phyloP scores from a whole-genome alignment of 192 early-diverging fungal species.

The Phycomyces nitens region DNA sequence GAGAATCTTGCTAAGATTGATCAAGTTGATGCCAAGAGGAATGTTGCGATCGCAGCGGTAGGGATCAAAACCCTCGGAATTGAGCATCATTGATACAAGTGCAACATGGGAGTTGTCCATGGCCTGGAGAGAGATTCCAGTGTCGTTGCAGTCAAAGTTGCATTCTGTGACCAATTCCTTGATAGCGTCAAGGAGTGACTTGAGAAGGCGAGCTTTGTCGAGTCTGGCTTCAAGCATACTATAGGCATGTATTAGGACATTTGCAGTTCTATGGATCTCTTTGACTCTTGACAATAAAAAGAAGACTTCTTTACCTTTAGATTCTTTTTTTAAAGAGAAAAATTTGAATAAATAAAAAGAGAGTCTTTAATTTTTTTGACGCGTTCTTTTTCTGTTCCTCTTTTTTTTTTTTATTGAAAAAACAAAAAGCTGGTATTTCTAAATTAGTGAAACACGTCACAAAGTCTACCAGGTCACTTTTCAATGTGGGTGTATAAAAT shows the following conservation, averaged over 20 bases:
- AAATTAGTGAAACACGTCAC: too few species aligned
- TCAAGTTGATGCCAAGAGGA: constrained; percentile 87
- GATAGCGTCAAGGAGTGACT: constrained; percentile 93
- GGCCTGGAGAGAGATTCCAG: constrained; percentile 93
- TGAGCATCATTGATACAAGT: constrained; percentile 80
- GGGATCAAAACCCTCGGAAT: constrained; percentile 78
- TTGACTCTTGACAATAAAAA: too few species aligned
- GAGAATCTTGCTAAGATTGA: constrained; percentile 85
- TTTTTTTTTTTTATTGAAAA: too few species aligned
- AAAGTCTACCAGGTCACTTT: too few species aligned
- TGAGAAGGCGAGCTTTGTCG: constrained; percentile 80
- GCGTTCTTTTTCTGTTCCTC: too few species aligned
- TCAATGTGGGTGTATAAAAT: too few species aligned
- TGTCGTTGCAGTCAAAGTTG: constrained; percentile 97
- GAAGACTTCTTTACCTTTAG: not conserved
- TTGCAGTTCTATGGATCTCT: too few species aligned
- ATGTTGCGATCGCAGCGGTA: constrained; percentile 90
- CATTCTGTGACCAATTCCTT: constrained; percentile 96
- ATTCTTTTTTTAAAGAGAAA: too few species aligned
- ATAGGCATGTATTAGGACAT: not conserved
- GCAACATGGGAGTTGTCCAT: constrained; percentile 99
- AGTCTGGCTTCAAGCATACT: constrained; percentile 93
- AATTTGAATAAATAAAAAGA: too few species aligned
- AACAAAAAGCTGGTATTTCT: too few species aligned
- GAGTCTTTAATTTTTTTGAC: too few species aligned